These are phyloP conservation scores for Ustilago lituana DNA, from an alignment of 1,284 basidiomycete genomes.

Conservation along the genomic window DNA sequence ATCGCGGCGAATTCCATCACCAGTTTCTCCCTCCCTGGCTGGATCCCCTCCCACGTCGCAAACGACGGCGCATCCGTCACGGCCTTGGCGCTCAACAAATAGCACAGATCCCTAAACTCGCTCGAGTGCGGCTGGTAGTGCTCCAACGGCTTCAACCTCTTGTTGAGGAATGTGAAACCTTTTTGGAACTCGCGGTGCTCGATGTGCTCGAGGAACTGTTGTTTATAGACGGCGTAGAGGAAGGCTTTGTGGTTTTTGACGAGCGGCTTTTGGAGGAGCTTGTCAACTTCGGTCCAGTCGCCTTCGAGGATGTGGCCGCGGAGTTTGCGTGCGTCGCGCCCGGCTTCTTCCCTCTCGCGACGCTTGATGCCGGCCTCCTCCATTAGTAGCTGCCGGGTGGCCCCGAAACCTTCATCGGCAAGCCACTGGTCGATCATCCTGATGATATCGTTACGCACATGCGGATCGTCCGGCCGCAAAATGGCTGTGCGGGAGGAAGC, in stretches of 20 bases:
- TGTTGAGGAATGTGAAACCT: conserved; percentile 71
- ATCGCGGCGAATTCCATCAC: conserved; percentile 62
- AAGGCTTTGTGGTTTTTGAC: conserved; percentile 70
- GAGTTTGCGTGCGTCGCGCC: conserved; percentile 67
- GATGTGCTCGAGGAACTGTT: conserved; percentile 70
- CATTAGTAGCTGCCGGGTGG: conserved; percentile 67
- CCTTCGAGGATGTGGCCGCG: conserved; percentile 70
- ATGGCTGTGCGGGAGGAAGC: conserved; percentile 54
- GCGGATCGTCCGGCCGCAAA: conserved; percentile 54
- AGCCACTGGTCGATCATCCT: conserved; percentile 69
- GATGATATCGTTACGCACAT: conserved; percentile 59
- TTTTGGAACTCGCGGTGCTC: conserved; percentile 69
- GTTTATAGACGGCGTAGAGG: conserved; percentile 67
- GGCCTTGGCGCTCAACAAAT: conserved; percentile 68
- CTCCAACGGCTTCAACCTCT: conserved; percentile 70
- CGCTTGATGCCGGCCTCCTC: conserved; percentile 67
- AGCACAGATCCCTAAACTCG: conserved; percentile 70
- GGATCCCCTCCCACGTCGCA: conserved; percentile 70
- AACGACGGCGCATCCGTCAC: conserved; percentile 70
- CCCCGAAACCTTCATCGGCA: conserved; percentile 66
- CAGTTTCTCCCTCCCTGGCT: conserved; percentile 68
- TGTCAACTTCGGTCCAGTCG: conserved; percentile 69
- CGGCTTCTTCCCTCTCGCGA: conserved; percentile 62
- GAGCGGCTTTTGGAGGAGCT: conserved; percentile 67
- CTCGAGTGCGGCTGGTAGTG: conserved; percentile 71